Evolutionary conservation across 441 rosid species (phyloP), one percentile per base, ranked within the genome.

Genomic region (Populus hybrid): DNA sequence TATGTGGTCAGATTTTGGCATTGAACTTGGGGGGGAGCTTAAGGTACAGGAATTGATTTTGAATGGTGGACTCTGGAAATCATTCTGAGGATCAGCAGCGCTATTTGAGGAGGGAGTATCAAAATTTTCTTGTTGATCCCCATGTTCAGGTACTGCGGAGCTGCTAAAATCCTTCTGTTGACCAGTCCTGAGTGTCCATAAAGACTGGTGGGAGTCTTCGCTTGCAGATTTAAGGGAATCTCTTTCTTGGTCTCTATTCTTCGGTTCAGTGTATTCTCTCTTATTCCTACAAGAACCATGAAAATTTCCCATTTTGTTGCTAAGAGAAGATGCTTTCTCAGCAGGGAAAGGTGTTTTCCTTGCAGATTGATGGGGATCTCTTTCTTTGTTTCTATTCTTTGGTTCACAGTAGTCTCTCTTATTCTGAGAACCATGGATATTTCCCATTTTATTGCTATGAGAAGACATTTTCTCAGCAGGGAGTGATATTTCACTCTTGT

Each of bases 61-160:
- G 78, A 91, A 83, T 35, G 95, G 89, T 80, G 92, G 98, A 87
- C 94, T 92, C 77, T 74, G 86, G 84, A 85, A 81, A 79, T 81
- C 88, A 76, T 85, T 82, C 75, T 80, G 86, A 71, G 79, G 85
- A 57, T 86, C 87, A 40, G 73, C 40, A 67, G 76, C 69, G 77
- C 84, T 82, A 78, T 83, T 85, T n/a, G 66, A 73, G 79, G 86
- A 79, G 72, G 82, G 69, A 77, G 67, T 75, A 78, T 38, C 78
- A 61, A 78, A 38, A 35, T 72, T 83, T 78, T 84, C 87, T 80
- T 77, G 85, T 75, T 81, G 80, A 71, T 82, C 88, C 77, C 73
- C 77, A 69, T 81, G 77, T 77, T 81, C 84, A 54, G 83, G 84
- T 77, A 85, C 81, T 75, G 54, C 57, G 63, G 77, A 82, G 74